Base-by-base conservation (phyloP, 768 basidiomycete genomes). In the Dacryopinax spathularia region DNA sequence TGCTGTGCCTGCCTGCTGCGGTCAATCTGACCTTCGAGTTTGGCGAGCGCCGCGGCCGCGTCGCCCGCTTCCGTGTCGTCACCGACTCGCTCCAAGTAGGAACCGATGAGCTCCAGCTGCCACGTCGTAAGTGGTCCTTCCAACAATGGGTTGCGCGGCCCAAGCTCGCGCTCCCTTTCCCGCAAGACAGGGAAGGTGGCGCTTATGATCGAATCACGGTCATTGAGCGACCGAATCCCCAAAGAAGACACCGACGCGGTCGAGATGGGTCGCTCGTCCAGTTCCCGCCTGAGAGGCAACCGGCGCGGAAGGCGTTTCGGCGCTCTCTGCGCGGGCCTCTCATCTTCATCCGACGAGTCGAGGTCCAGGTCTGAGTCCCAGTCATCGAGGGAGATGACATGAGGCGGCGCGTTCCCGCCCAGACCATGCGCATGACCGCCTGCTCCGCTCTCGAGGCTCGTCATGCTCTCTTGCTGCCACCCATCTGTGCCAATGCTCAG, bases 21-120 rank as follows among this genome's bases (percentile, higher is more conserved):
- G 71, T 91, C 90, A 62, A 93, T 88, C 71, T 91, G 84, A 0
- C 91, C 93, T 73, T 95, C 91, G 36, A 96, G 79, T 13, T 87
- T 78, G 25, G 81, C 78, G 66, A 96, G 72, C 18, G 93, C 91
- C 6, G 84, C 88, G 33, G 91, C 90, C 18, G 89, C 86, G 68
- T 89, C 91, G 1, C 90, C 90, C 1, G 68, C 67, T 18, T 75
- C 79, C 20, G 71, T 72, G 64, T 86, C 89, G 25, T 80, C 87
- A 3, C 90, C 84, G 62, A 88, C 84, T 65, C 82, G 87, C 67
- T 89, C 86, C 12, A 91, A 78, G 36, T 91, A 74, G 29, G 87
- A 85, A 89, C 77, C 62, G n/a, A 66, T 68, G 16, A 64, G 62
- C 9, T 64, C 66, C 20, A 68, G 33, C 68, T 91, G 90, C 90